Conservation (phyloP, 2,329 filamentous ascomycete genomes). For the Aspergillus sp. region DNA sequence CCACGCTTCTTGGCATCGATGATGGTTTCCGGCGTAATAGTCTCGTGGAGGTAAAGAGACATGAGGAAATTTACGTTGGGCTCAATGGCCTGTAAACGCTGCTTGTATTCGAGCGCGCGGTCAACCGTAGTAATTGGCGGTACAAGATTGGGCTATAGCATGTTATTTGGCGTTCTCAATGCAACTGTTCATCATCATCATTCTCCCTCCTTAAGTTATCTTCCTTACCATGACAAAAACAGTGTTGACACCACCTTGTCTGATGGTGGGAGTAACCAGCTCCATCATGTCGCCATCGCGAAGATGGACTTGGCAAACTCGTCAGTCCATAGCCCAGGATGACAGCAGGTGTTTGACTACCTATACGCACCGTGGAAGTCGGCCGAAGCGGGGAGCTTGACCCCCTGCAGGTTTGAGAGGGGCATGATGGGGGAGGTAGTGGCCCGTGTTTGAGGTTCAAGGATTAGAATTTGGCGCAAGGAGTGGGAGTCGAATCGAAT, state of each 20-base stretch:
- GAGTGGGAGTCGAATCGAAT: background rate
- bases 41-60: constrained; percentile 68
- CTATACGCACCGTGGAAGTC: constrained; percentile 58
- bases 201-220: background rate
- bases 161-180: constrained; percentile 19
- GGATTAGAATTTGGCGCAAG: background rate
- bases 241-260: constrained; percentile 65
- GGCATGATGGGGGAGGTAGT: constrained; percentile 25
- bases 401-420: constrained; percentile 34
- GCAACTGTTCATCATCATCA: background rate
- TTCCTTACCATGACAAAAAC: constrained; percentile 53
- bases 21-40: constrained; percentile 68
- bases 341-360: background rate
- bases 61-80: constrained; percentile 68
- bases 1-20: constrained; percentile 70
- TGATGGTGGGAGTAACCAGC: constrained; percentile 54
- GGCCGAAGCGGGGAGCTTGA: constrained; percentile 61
- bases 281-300: constrained; percentile 66
- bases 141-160: constrained; percentile 60
- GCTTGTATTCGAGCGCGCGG: constrained; percentile 66
- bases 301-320: constrained; percentile 57
- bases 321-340: background rate
- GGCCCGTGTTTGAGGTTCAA: background rate
- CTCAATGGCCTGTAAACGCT: constrained; percentile 59
- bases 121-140: constrained; percentile 63